Base-by-base conservation (phyloP, 805 yeast species). In the Candida loeiensis region DNA sequence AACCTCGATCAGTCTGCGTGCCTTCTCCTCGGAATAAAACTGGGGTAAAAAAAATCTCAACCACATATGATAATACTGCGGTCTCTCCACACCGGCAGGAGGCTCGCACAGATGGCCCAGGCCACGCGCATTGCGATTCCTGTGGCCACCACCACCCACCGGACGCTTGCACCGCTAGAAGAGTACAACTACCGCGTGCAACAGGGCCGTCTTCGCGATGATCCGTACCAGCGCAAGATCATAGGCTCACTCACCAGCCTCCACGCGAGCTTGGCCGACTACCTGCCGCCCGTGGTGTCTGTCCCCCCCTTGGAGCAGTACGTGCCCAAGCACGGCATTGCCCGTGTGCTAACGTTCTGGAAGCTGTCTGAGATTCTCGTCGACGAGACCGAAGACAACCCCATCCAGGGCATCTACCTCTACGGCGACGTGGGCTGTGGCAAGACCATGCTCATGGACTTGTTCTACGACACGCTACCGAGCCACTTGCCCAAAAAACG, bases 371-470 rank as follows among this genome's bases (percentile, higher is more conserved):
- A 21, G 12, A 13, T 17, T 21, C 25, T 3, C 13, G 25, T 49
- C 25, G 45, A 47, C 6, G 38, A 39, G n/a, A 13, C 28, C 6
- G 60, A 54, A 31, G 68, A 62, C 20, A 61, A 61, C 14, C 52
- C 51, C 2, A 69, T 81, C 11, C 96, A 75, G 48, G 99, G 99
- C 4, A 83, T 93, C 6, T 93, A 93, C 55, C 70, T 93, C 21
- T 93, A 86, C 61, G 99, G 99, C 16, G 98, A 93, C 60, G 99
- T 93, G 31, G 99, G 99, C 2, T 90, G 98, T 62, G 99, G 99
- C 3, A 91, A 93, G 58, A 93, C 99, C 6, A 91, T 93, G 97
- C 69, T 93, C 45, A 91, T 93, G 98, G 98, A 93, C 61, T 69
- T 93, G 49, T 93, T 93, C 54, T 93, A 90, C 63, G 69, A 77